Conservation (phyloP, 2,329 filamentous ascomycete genomes). For the Trichoderma simmonsii region DNA sequence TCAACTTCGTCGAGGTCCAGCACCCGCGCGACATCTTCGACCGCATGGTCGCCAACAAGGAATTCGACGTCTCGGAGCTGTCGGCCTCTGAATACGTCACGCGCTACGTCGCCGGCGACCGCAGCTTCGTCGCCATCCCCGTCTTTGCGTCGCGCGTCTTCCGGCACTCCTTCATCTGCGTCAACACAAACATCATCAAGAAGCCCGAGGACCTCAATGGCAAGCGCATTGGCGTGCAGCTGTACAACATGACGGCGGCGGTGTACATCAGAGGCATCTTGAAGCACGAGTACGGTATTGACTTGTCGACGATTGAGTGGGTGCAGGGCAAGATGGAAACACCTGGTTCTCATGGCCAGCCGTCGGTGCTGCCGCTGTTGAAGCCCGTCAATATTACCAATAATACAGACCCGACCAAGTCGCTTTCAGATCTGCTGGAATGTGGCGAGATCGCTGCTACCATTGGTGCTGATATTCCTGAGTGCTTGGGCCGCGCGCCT, state of each 20-base stretch:
- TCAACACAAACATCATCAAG: conserved; percentile 6
- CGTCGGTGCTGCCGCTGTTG: background rate
- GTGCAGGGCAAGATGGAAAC: conserved; percentile 13
- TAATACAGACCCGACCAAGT: background rate
- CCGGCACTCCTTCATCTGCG: conserved; percentile 12
- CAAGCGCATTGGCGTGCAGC: conserved; percentile 14
- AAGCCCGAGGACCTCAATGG: conserved; percentile 12
- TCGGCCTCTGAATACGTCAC: conserved; percentile 9
- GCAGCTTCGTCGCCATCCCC: conserved; percentile 15
- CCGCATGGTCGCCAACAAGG: conserved; percentile 8
- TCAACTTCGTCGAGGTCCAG: conserved; percentile 13
- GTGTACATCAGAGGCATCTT: conserved; percentile 1
- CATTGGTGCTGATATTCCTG: conserved; percentile 3
- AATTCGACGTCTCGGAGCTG: conserved; percentile 5
- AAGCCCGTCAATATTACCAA: conserved; percentile 9
- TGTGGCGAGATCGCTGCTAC: background rate
- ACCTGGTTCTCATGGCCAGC: conserved; percentile 4
- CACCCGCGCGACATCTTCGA: conserved; percentile 16
- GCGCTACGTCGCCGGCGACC: background rate
- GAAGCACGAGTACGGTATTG: conserved; percentile 1
- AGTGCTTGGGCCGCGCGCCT: background rate
- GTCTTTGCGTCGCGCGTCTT: conserved; percentile 14
- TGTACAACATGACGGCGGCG: conserved; percentile 13
- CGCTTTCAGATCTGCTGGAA: background rate
- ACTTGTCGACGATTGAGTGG: conserved; percentile 9